Evolutionary conservation across 2,329 filamentous ascomycete genomes (phyloP).

Genomic region (Talaromyces sp.): DNA sequence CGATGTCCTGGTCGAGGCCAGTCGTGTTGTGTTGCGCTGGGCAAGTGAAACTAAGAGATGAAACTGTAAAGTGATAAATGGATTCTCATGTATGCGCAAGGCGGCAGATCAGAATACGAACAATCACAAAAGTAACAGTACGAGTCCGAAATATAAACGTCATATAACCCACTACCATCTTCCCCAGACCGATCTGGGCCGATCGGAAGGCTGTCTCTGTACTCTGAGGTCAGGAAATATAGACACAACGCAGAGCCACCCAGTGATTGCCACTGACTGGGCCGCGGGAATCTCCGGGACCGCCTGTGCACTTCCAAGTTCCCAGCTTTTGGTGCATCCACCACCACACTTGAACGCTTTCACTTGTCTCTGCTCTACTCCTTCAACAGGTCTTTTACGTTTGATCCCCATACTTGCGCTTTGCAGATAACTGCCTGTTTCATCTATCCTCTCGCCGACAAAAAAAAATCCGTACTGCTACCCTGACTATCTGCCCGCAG

Average conservation of each 20-base stretch:
- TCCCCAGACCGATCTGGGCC: neutral
- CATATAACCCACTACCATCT: neutral
- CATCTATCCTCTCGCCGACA: neutral
- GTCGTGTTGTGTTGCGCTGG: neutral
- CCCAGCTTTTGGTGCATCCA: neutral
- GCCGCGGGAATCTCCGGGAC: neutral
- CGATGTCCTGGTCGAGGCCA: neutral
- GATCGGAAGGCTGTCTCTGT: neutral
- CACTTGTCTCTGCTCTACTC: neutral
- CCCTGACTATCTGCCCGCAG: neutral
- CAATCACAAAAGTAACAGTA: neutral
- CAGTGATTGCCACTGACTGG: neutral
- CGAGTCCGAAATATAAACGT: neutral
- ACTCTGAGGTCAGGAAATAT: too few species aligned
- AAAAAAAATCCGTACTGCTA: neutral
- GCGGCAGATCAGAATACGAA: neutral
- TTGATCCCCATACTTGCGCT: neutral
- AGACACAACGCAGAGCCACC: too few species aligned
- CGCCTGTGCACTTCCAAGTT: neutral
- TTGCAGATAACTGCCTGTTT: neutral
- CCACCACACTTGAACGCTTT: neutral
- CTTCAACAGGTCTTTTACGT: neutral
- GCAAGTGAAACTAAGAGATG: too few species aligned
- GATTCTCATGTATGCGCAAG: neutral
- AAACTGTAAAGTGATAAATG: neutral